phyloP scores from a whole-genome alignment of 2,329 filamentous ascomycete species.

The Colletotrichum magnum region DNA sequence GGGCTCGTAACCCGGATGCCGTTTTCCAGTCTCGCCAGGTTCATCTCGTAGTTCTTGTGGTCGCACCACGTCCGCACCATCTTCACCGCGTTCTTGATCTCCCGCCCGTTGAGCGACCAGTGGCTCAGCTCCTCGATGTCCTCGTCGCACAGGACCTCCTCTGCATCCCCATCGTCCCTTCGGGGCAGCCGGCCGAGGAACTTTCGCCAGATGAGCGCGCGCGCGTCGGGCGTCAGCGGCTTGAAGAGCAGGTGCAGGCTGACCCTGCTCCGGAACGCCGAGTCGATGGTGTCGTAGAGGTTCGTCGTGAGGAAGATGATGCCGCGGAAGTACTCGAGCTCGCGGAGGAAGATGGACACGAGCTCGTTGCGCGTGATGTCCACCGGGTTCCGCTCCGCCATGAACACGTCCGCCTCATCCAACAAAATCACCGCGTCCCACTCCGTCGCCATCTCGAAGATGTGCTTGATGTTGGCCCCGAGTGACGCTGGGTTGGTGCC shows the following conservation, averaged over 20 bases:
- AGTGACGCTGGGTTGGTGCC: slow-evolving; percentile 59
- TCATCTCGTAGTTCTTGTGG: slow-evolving; percentile 59
- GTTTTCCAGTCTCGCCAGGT: slow-evolving; percentile 58
- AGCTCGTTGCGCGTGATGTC: slow-evolving; percentile 65
- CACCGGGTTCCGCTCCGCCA: slow-evolving; percentile 60
- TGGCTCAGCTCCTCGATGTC: slow-evolving; percentile 56
- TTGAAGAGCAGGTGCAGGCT: slow-evolving; percentile 63
- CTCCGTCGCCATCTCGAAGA: slow-evolving; percentile 62
- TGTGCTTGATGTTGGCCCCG: slow-evolving; percentile 61
- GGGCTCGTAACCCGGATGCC: slow-evolving; percentile 62
- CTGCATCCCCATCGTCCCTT: neutral
- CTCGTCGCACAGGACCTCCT: slow-evolving; percentile 47
- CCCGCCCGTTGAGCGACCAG: slow-evolving; percentile 60
- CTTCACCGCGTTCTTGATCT: slow-evolving; percentile 64
- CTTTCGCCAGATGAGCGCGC: slow-evolving; percentile 60
- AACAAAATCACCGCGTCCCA: slow-evolving; percentile 67
- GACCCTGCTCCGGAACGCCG: slow-evolving; percentile 62
- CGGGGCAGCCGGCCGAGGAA: slow-evolving; percentile 56
- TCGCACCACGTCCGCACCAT: slow-evolving; percentile 63
- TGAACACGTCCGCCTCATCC: slow-evolving; percentile 69
- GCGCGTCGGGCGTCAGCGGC: slow-evolving; percentile 53
- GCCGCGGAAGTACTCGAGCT: slow-evolving; percentile 61
- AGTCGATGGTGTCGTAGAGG: slow-evolving; percentile 57
- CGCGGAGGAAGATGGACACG: slow-evolving; percentile 61
- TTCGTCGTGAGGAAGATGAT: slow-evolving; percentile 63